Evolutionary conservation across 768 basidiomycete species (phyloP).

Genomic region (Calocybe indica): DNA sequence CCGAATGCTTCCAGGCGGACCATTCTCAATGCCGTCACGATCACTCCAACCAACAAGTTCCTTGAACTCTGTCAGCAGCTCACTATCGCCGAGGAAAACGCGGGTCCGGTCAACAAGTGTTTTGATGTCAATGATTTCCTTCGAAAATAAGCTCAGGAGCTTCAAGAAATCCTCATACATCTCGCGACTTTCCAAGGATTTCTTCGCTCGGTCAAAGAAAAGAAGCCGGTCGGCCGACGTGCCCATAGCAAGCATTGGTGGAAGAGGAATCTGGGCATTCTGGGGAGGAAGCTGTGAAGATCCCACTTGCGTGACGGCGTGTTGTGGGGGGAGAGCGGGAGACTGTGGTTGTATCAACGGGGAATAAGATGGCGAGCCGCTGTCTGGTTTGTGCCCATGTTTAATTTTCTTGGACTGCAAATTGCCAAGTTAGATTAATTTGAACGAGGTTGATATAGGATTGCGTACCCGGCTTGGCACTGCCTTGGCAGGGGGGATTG

Average conservation of each 20-base stretch:
- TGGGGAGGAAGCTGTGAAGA: slow-evolving; percentile 14
- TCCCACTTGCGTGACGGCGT: slow-evolving; percentile 7
- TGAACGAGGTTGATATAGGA: slow-evolving; percentile 1
- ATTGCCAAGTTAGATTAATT: slow-evolving; percentile 3
- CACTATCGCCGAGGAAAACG: slow-evolving; percentile 76
- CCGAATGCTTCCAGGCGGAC: slow-evolving; percentile 74
- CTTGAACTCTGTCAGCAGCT: slow-evolving; percentile 80
- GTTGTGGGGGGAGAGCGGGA: slow-evolving; percentile 19
- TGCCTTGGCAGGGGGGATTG: slow-evolving; percentile 46
- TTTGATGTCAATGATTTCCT: slow-evolving; percentile 84
- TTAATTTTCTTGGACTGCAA: slow-evolving; percentile 58
- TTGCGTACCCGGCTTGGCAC: slow-evolving; percentile 38
- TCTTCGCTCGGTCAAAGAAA: slow-evolving; percentile 94
- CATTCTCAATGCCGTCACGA: slow-evolving; percentile 50
- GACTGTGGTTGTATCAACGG: slow-evolving; percentile 39
- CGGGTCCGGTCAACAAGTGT: slow-evolving; percentile 78
- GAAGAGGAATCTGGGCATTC: slow-evolving; percentile 15
- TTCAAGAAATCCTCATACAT: slow-evolving; percentile 94
- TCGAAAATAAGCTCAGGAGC: slow-evolving; percentile 83
- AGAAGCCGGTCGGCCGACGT: slow-evolving; percentile 68
- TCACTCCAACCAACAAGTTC: slow-evolving; percentile 80
- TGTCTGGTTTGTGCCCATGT: slow-evolving; percentile 54
- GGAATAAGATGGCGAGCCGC: slow-evolving; percentile 50
- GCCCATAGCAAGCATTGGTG: slow-evolving; percentile 23
- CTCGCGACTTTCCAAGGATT: slow-evolving; percentile 65